Evolutionary conservation across 805 yeast species (phyloP).

Genomic region (Pichia californica): DNA sequence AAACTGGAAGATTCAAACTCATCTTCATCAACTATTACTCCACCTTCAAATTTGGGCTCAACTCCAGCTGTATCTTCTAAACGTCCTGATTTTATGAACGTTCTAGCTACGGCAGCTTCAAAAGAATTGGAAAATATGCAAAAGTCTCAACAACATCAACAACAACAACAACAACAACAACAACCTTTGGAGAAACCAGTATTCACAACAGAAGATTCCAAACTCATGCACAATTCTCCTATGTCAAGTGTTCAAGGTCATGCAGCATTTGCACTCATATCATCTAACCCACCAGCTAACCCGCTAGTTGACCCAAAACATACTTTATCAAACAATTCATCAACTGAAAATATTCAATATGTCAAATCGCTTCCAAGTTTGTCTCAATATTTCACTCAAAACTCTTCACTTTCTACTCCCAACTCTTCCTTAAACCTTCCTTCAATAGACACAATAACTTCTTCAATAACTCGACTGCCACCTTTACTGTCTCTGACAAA

Average conservation of each 20-base stretch:
- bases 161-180: neutral
- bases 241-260: slow-evolving; percentile 1
- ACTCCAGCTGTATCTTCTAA: neutral
- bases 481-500: slow-evolving; percentile 9
- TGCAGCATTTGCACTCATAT: slow-evolving; percentile 14
- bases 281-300: neutral
- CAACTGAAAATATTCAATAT: slow-evolving; percentile 24
- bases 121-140: slow-evolving; percentile 44
- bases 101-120: slow-evolving; percentile 48
- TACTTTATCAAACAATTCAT: neutral
- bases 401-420: neutral
- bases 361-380: slow-evolving; percentile 50
- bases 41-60: neutral
- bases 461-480: slow-evolving; percentile 7
- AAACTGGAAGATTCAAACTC: slow-evolving; percentile 3
- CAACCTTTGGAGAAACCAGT: slow-evolving; percentile 8
- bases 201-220: slow-evolving; percentile 14
- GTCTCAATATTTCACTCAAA: slow-evolving; percentile 39
- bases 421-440: neutral
- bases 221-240: neutral
- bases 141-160: slow-evolving; percentile 14
- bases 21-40: neutral
- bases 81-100: slow-evolving; percentile 31
- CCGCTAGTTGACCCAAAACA: neutral
- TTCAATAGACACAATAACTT: slow-evolving; percentile 5